Percentiles rank a stretch among this genome's conserved stretches.
These are phyloP conservation scores for Aspergillus pseudoviridinutans DNA, from an alignment of 2,329 filamentous ascomycete genomes.

Conservation along the genomic window DNA sequence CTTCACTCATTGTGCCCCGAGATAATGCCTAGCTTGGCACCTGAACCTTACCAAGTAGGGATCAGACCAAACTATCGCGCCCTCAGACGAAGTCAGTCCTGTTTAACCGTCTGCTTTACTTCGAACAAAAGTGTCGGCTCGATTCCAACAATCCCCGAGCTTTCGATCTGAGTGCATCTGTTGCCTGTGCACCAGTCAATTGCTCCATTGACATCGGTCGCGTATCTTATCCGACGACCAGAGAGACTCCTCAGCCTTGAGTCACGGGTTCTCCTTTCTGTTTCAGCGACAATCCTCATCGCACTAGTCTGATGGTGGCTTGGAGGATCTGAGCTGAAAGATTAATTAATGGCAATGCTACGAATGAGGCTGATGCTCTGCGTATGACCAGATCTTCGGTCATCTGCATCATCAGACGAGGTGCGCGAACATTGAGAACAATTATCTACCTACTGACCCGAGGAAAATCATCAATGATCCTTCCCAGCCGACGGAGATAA, in stretches of 20 bases:
- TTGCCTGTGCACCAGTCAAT: neutral
- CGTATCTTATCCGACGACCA: constrained; percentile 4
- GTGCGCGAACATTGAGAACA: too few species aligned
- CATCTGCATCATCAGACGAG: too few species aligned
- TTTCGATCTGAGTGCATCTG: neutral
- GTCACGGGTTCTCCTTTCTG: constrained; percentile 7
- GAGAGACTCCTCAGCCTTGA: constrained; percentile 15
- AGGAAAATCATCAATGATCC: too few species aligned
- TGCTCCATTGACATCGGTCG: constrained; percentile 2
- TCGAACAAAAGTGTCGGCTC: neutral
- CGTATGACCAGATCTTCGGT: too few species aligned
- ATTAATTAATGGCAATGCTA: too few species aligned
- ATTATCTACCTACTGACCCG: too few species aligned
- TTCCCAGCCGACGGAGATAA: too few species aligned
- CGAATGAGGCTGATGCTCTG: too few species aligned
- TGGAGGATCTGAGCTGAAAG: neutral
- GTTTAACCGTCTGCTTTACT: neutral
- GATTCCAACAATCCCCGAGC: neutral
- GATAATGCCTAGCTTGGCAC: neutral
- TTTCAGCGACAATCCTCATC: constrained; percentile 2
- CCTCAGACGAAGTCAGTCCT: neutral
- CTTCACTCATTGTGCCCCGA: neutral
- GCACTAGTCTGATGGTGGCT: neutral
- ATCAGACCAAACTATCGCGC: neutral
- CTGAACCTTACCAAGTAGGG: neutral